Evolutionary conservation across 768 basidiomycete species (phyloP).

Genomic region (Amanita subjunquillea): DNA sequence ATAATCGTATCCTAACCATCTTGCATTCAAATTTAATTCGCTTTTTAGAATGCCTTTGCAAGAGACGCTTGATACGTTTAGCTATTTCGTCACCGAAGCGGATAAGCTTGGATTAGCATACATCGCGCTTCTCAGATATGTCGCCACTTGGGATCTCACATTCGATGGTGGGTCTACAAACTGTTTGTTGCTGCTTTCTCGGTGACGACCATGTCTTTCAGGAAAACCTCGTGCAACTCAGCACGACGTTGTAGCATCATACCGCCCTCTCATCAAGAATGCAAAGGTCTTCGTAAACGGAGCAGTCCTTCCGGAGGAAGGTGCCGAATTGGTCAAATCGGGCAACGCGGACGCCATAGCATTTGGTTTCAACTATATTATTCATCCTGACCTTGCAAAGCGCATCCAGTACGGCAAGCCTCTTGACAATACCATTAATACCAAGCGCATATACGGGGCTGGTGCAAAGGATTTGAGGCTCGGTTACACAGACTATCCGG

Average conservation of each 20-base stretch:
- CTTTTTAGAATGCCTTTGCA: conserved; percentile 28
- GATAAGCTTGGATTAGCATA: conserved; percentile 26
- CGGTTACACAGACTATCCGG: conserved; percentile 29
- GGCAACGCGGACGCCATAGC: conserved; percentile 26
- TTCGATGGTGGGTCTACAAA: conserved; percentile 18
- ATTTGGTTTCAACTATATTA: conserved; percentile 26
- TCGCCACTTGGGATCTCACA: conserved; percentile 12
- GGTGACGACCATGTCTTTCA: conserved; percentile 4
- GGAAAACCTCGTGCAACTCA: conserved; percentile 24
- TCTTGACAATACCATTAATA: conserved; percentile 21
- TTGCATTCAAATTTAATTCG: not conserved
- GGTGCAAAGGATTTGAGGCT: conserved; percentile 15
- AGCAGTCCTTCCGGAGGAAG: conserved; percentile 25
- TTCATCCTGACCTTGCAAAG: conserved; percentile 31
- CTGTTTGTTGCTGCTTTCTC: not conserved
- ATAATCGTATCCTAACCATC: not conserved
- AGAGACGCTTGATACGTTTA: conserved; percentile 32
- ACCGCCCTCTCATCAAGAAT: conserved; percentile 23
- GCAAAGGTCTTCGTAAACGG: conserved; percentile 27
- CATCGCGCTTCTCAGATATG: conserved; percentile 21
- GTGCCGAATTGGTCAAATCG: conserved; percentile 20
- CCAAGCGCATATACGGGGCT: conserved; percentile 17
- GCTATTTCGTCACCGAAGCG: conserved; percentile 30
- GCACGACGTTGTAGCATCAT: conserved; percentile 29
- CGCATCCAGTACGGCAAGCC: conserved; percentile 24